Base-by-base conservation (phyloP, 352 stramenopile species). In the Globisporangium nagaii region DNA sequence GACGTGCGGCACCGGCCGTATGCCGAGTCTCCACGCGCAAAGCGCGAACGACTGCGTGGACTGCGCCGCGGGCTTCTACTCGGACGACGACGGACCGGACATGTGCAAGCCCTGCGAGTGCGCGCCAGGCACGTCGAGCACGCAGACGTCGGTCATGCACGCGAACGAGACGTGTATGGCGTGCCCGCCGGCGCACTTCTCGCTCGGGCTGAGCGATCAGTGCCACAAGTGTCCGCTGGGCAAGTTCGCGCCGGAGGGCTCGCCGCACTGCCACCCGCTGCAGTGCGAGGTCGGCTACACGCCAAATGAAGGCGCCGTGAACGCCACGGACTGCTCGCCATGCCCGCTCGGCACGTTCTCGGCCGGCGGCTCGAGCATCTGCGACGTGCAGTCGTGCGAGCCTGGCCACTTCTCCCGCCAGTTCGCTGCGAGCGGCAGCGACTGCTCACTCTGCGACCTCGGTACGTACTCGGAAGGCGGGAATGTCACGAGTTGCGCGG, bases 71-170 rank as follows among this genome's bases (percentile, higher is more conserved):
- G 69, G 69, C 22, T 78, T 78, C 51, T 78, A 66, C 60, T 73
- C 50, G 46, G 54, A 73, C 56, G 54, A 52, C 28, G 20, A 58
- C 43, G 69, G 69, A 5, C 65, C 65, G n/a, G 63, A 70, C 54
- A 72, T 75, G 63, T 78, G 69, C 59, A 58, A 78, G 43, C 62
- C 69, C 7, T 70, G 58, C 34, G 35, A 17, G 42, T 78, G 69
- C 22, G 42, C 54, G 3, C 49, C 65, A 11, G 69, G 69, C 20
- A 57, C 50, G 2, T 45, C 69, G n/a, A 75, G 65, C 60, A 31
- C 31, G 1, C 42, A 36, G 17, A 27, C 39, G 2, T 57, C 57
- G 0, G 63, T 60, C 4, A 27, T 31, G n/a, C 32, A 64, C 22
- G 25, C 34, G 10, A 61, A 53, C 0, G 24, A 39, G 27, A 66